Conservation (phyloP, 169 alveolate species). For the Plasmodium relictum region DNA sequence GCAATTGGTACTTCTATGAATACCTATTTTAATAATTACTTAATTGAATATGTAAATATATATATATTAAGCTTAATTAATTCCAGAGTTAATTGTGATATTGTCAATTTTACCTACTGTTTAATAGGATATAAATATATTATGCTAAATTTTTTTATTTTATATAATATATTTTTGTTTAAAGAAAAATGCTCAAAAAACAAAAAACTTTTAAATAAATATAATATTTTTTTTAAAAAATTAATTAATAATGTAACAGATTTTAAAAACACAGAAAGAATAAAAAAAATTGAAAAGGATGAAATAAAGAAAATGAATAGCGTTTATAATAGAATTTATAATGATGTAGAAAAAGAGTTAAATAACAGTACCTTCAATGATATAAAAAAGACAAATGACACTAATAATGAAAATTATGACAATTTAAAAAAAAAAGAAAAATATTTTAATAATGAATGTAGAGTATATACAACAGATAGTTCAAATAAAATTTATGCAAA, state of each 20-base stretch:
- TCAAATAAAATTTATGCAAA: too few relatives aligned
- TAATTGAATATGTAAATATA: constrained; percentile 62
- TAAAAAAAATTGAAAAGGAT: not conserved
- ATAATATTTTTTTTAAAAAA: constrained; percentile 18
- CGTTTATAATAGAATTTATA: not conserved
- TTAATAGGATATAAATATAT: constrained; percentile 49
- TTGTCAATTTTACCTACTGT: constrained; percentile 25
- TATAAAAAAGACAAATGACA: too few relatives aligned
- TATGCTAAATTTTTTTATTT: constrained; percentile 46
- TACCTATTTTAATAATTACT: constrained; percentile 57
- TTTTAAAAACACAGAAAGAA: not conserved
- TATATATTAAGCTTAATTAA: constrained; percentile 52
- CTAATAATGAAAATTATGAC: too few relatives aligned
- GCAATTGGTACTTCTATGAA: constrained; percentile 66
- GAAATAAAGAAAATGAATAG: not conserved
- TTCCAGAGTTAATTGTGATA: constrained; percentile 65
- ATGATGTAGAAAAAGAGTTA: too few relatives aligned
- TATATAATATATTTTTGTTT: constrained; percentile 50
- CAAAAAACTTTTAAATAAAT: constrained; percentile 17
- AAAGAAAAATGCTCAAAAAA: constrained; percentile 34
- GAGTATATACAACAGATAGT: too few relatives aligned
- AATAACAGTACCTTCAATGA: too few relatives aligned
- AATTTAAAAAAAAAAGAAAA: too few relatives aligned
- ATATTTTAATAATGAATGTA: too few relatives aligned
- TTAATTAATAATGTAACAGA: not conserved